Percentiles rank a stretch among this genome's conserved stretches.
Conservation (phyloP, 345 rosid genomes). For the Trapa incisa region DNA sequence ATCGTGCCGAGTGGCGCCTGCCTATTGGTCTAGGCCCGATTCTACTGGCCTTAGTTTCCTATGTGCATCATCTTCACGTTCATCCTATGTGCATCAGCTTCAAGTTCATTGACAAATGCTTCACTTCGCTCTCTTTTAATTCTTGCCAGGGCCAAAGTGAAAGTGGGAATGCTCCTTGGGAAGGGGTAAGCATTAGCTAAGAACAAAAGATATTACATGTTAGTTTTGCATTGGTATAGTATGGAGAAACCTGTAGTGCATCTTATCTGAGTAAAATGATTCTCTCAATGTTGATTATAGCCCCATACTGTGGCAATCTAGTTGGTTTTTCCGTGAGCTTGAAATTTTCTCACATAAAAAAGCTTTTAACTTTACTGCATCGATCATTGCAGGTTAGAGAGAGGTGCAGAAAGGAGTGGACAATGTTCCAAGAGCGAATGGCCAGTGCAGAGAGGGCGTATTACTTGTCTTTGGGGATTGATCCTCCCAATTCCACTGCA, state of each 20-base stretch:
- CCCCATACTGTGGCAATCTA: no score
- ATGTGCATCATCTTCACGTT: background rate
- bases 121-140: background rate
- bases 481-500: slow-evolving; percentile 16
- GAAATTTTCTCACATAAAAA: no score
- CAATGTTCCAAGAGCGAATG: slow-evolving; percentile 57
- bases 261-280: no score
- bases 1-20: no score
- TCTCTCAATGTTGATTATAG: no score
- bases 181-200: slow-evolving; percentile 34
- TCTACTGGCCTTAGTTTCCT: background rate
- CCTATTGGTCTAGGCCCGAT: no score
- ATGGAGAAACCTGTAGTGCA: background rate
- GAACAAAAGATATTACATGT: background rate
- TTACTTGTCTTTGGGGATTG: slow-evolving; percentile 23
- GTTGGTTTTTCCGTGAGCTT: background rate
- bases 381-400: slow-evolving; percentile 49
- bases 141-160: slow-evolving; percentile 31
- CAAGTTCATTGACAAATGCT: background rate
- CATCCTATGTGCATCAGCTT: background rate
- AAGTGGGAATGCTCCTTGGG: slow-evolving; percentile 45
- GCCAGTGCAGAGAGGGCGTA: slow-evolving; percentile 51
- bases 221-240: background rate
- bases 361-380: background rate
- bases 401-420: slow-evolving; percentile 82